Evolutionary conservation across 2,329 filamentous ascomycete species (phyloP).

Genomic region (Penicillium sp.): DNA sequence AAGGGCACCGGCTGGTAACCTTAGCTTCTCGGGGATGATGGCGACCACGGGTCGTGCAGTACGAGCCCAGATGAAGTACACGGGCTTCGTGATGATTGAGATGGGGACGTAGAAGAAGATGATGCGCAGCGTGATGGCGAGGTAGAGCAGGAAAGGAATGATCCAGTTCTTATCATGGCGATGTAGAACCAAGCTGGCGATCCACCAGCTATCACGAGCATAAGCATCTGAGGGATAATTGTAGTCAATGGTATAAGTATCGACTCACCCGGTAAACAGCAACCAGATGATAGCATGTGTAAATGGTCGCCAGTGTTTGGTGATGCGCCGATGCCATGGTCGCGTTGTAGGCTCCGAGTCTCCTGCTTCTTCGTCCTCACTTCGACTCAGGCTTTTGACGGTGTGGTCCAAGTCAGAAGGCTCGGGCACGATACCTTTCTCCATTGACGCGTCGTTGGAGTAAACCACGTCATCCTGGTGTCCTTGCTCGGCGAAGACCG

Average conservation of each 20-base stretch:
- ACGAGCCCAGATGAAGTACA: slow-evolving; percentile 67
- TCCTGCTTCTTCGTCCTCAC: slow-evolving; percentile 43
- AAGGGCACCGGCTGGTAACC: slow-evolving; percentile 62
- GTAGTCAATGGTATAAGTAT: slow-evolving; percentile 1
- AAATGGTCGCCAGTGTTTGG: slow-evolving; percentile 34
- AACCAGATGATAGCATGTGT: slow-evolving; percentile 51
- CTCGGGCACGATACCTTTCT: slow-evolving; percentile 39
- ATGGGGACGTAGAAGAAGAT: slow-evolving; percentile 73
- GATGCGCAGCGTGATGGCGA: slow-evolving; percentile 71
- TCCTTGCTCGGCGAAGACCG: slow-evolving; percentile 36
- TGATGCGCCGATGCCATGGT: slow-evolving; percentile 26
- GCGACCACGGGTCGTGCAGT: slow-evolving; percentile 61
- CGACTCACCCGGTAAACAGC: slow-evolving; percentile 56
- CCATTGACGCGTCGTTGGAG: slow-evolving; percentile 43
- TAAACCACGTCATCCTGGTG: slow-evolving; percentile 51
- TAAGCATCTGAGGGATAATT: slow-evolving; percentile 17
- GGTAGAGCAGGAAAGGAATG: slow-evolving; percentile 79
- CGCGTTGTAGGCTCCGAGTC: slow-evolving; percentile 31
- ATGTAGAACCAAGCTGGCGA: slow-evolving; percentile 72
- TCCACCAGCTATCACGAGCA: slow-evolving; percentile 64
- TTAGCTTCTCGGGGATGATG: slow-evolving; percentile 66
- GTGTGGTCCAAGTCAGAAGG: slow-evolving; percentile 39
- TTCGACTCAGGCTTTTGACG: slow-evolving; percentile 33
- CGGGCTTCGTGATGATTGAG: slow-evolving; percentile 64
- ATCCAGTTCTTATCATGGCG: slow-evolving; percentile 76